A percentile compares a stretch with the other conserved stretches of the same genome.
Conservation (phyloP, 2,329 filamentous ascomycete genomes). For the Fusarium sp. region DNA sequence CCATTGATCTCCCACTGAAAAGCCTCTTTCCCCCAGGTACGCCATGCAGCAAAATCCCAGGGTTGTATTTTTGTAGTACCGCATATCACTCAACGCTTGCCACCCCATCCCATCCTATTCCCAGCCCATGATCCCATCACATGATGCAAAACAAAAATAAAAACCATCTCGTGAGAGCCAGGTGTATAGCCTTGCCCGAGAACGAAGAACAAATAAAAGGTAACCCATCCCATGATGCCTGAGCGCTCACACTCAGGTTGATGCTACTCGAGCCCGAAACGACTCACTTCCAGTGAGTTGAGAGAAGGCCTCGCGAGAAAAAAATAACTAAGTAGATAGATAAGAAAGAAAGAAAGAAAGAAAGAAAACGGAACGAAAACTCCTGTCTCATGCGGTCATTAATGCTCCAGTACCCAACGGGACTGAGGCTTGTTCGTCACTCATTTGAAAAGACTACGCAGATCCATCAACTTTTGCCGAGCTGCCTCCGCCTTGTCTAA, state of each 20-base stretch:
- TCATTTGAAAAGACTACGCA: slow-evolving; percentile 67
- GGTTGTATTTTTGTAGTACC: slow-evolving; percentile 36
- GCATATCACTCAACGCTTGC: slow-evolving; percentile 31
- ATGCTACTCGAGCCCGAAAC: slow-evolving; percentile 31
- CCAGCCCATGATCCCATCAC: slow-evolving; percentile 24
- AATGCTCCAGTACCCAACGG: slow-evolving; percentile 14
- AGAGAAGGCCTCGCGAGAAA: slow-evolving; percentile 31
- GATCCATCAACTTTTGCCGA: slow-evolving; percentile 68
- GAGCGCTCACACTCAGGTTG: slow-evolving; percentile 20
- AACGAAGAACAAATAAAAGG: slow-evolving; percentile 15
- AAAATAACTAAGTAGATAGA: slow-evolving; percentile 43
- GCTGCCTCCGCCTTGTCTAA: slow-evolving; percentile 64
- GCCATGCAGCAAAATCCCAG: slow-evolving; percentile 23
- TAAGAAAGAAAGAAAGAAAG: not conserved
- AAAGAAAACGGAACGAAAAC: slow-evolving; percentile 29
- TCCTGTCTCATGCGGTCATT: slow-evolving; percentile 33
- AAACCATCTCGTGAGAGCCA: slow-evolving; percentile 44
- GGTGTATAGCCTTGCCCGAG: slow-evolving; percentile 31
- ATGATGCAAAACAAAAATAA: slow-evolving; percentile 26
- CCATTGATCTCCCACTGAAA: slow-evolving; percentile 1
- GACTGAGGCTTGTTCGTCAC: slow-evolving; percentile 22
- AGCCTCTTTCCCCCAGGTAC: slow-evolving; percentile 3
- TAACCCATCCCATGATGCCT: slow-evolving; percentile 29
- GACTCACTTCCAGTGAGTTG: slow-evolving; percentile 33
- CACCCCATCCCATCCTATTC: slow-evolving; percentile 15